These are phyloP conservation scores for Saitozyma podzolica DNA, from an alignment of 768 basidiomycete genomes.

Conservation along the genomic window DNA sequence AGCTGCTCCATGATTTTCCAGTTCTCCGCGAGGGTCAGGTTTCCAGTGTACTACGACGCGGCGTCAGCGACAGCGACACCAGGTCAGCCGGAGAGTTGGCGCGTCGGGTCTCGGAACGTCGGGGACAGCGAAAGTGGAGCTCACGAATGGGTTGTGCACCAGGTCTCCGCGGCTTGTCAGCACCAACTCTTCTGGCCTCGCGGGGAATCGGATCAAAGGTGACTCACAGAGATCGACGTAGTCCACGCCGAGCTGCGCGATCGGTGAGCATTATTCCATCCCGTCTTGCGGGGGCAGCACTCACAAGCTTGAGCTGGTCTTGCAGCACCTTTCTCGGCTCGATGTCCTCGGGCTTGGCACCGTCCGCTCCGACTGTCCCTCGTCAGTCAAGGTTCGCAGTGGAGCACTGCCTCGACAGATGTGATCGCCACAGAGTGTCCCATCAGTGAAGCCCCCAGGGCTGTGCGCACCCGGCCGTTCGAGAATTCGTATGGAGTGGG, in stretches of 20 bases:
- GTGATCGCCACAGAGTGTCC: too few relatives aligned
- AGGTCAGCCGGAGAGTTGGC: background rate
- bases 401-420: too few relatives aligned
- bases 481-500: background rate
- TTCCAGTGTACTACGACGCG: background rate
- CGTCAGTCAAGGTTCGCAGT: background rate
- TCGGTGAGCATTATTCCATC: background rate
- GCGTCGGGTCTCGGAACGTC: background rate
- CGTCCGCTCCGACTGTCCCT: background rate
- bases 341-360: slow-evolving; percentile 1
- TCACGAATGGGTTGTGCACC: slow-evolving; percentile 57
- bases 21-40: slow-evolving; percentile 54
- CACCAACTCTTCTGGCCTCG: background rate
- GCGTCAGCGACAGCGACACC: background rate
- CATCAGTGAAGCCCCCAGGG: background rate
- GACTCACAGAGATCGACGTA: slow-evolving; percentile 54
- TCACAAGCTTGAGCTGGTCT: slow-evolving; percentile 61
- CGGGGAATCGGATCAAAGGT: background rate
- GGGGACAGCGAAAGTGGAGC: slow-evolving; percentile 3
- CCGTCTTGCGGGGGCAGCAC: slow-evolving; percentile 13
- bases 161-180: slow-evolving; percentile 54
- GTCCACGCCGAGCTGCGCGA: slow-evolving; percentile 10
- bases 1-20: slow-evolving; percentile 68
- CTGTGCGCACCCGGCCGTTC: background rate
- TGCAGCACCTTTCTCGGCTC: slow-evolving; percentile 59